Percentiles rank a stretch among this genome's conserved stretches.
These are phyloP conservation scores for Oehlia diaphana DNA, from an alignment of 192 early-diverging fungal species.

Conservation along the genomic window DNA sequence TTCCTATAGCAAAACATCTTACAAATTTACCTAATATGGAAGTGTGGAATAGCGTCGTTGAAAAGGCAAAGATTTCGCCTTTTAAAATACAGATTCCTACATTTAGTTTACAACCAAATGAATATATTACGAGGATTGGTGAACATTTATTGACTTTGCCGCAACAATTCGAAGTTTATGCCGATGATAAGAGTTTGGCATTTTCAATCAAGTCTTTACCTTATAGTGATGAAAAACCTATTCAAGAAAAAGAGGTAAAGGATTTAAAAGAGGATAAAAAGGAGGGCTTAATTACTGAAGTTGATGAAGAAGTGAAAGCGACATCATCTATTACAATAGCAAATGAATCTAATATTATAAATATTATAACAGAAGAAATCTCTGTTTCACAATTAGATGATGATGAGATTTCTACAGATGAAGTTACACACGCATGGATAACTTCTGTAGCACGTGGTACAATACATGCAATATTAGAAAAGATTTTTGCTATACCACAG, in stretches of 20 bases:
- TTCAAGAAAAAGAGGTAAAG: conserved; percentile 30
- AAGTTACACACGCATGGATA: conserved; percentile 68
- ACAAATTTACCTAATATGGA: conserved; percentile 42
- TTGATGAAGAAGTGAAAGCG: background rate
- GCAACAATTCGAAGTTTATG: conserved; percentile 66
- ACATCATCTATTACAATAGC: background rate
- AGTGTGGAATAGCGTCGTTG: conserved; percentile 40
- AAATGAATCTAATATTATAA: background rate
- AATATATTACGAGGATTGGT: conserved; percentile 68
- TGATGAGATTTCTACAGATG: conserved; percentile 42
- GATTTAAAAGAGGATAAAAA: conserved; percentile 22
- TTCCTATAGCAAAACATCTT: conserved; percentile 50
- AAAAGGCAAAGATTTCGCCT: conserved; percentile 19
- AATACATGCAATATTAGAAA: conserved; percentile 47
- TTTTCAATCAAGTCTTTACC: conserved; percentile 50
- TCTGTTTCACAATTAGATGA: conserved; percentile 33
- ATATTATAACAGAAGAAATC: conserved; percentile 9
- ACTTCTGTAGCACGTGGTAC: conserved; percentile 60
- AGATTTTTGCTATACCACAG: conserved; percentile 22
- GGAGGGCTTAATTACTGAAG: background rate
- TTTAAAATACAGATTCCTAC: conserved; percentile 47
- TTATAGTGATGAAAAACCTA: conserved; percentile 34
- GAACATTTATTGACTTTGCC: conserved; percentile 69
- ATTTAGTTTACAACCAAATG: conserved; percentile 66
- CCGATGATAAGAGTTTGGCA: conserved; percentile 51